A percentile compares a stretch with the other conserved stretches of the same genome.
These are phyloP conservation scores for Fennellomyces sp. DNA, from an alignment of 371 early-diverging fungal species.

Conservation along the genomic window DNA sequence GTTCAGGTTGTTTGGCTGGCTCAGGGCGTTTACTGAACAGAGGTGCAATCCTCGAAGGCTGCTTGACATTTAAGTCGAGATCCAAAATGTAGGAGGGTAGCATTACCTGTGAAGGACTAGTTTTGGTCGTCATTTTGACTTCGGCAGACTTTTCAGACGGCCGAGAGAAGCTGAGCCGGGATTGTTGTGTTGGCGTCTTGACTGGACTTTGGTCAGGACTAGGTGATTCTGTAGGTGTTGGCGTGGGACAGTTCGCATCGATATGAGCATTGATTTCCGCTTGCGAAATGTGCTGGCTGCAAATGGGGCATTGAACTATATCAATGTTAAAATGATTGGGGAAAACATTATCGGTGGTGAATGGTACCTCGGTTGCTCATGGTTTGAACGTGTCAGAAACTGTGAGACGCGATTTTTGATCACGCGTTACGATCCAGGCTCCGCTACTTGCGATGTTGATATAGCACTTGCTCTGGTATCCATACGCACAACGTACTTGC, in stretches of 20 bases:
- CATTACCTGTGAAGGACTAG: not conserved
- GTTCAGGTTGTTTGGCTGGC: not conserved
- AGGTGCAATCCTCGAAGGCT: slow-evolving; percentile 3
- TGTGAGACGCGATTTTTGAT: too few relatives aligned
- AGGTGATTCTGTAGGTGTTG: not conserved
- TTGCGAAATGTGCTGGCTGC: slow-evolving; percentile 20
- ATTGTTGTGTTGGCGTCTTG: slow-evolving; percentile 6
- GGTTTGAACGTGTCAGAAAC: too few relatives aligned
- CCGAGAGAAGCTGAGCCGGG: not conserved
- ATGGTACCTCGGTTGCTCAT: too few relatives aligned
- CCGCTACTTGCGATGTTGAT: too few relatives aligned
- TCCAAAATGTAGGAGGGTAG: not conserved
- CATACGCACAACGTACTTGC: too few relatives aligned
- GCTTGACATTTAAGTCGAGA: not conserved
- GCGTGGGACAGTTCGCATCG: slow-evolving; percentile 31
- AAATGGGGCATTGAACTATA: slow-evolving; percentile 42
- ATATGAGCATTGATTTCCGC: slow-evolving; percentile 37
- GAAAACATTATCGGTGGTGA: not conserved
- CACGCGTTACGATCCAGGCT: too few relatives aligned
- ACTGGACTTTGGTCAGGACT: not conserved
- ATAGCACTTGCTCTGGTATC: too few relatives aligned
- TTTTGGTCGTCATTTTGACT: not conserved
- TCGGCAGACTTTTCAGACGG: not conserved
- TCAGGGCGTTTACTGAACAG: not conserved
- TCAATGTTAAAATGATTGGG: not conserved